A percentile compares a stretch with the other conserved stretches of the same genome.
Evolutionary conservation across 2,329 filamentous ascomycete genomes (phyloP).

Genomic region (Myotisia sp.): DNA sequence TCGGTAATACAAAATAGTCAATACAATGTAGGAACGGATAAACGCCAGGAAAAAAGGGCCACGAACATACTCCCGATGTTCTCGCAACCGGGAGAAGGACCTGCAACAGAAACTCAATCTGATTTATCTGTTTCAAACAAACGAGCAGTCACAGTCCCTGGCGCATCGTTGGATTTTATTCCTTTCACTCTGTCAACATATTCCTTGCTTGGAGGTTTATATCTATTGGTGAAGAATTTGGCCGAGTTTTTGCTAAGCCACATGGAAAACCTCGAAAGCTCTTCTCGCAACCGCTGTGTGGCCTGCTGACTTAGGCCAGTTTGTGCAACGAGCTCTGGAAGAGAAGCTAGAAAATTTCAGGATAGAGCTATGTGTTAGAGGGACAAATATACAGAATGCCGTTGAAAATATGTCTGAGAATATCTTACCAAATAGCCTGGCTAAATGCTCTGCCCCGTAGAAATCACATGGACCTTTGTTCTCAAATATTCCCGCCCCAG

Average conservation of each 20-base stretch:
- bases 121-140: constrained; percentile 11
- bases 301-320: constrained; percentile 96
- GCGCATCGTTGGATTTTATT: constrained; percentile 10
- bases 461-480: constrained; percentile 63
- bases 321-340: constrained; percentile 87
- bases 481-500: constrained; percentile 46
- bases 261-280: constrained; percentile 68
- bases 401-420: constrained; percentile 1
- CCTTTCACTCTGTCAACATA: constrained; percentile 23
- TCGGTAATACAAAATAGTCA: no score
- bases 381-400: background rate
- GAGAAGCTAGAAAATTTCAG: constrained; percentile 46
- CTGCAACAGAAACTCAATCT: background rate
- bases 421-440: constrained; percentile 66
- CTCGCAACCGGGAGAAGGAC: background rate
- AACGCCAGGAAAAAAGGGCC: no score
- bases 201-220: constrained; percentile 28
- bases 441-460: constrained; percentile 85
- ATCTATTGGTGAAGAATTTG: constrained; percentile 52
- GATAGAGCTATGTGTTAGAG: constrained; percentile 2
- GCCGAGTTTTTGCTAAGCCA: constrained; percentile 70
- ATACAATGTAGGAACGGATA: no score
- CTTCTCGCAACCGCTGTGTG: constrained; percentile 73
- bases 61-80: no score
- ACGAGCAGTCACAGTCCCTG: constrained; percentile 22